Evolutionary conservation across 108 stramenopile genomes (phyloP), one percentile per base, ranked within the genome.

Genomic region (Fragilariopsis cylindrus): DNA sequence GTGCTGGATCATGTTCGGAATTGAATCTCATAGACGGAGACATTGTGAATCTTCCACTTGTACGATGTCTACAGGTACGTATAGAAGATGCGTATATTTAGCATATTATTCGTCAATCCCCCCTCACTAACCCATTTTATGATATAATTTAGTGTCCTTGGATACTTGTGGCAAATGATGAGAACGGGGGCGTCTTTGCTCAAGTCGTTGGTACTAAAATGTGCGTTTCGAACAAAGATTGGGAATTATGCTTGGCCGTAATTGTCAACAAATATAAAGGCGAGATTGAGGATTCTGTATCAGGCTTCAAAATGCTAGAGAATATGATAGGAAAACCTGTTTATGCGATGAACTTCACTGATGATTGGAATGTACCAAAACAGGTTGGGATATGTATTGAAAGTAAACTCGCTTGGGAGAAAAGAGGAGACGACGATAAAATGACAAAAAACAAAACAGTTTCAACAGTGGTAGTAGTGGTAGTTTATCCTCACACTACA

Each of bases 161-260:
- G 82, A 40, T 82, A 13, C 68, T 82, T 39, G 82, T 82, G 13
- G 82, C 82, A 21, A 82, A 78, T 52, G 74, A 78, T 49, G 82
- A 82, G 50, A 62, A 60, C 45, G 81, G 81, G 5, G 81, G 81
- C n/a, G 81, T 82, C 11, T 82, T 77, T 74, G 81, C 81, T 41
- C 81, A 82, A 42, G 72, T 82, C 19, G 76, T 82, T 41, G 81
- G 81, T 3, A 82, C 81, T 2, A 82, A 77, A 60, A 69, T 69
- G 70, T 82, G 81, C 45, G 58, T 82, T 13, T 77, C 81, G n/a
- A 49, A 73, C 18, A 18, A 60, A 57, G 81, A 82, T 60, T 82
- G 81, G 81, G 73, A 52, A 12, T 52, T 76, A 12, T 82, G 81
- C 55, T 72, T 57, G 48, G 81, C 76, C 13, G 71, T 82, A 13